Conservation (phyloP, 345 rosid genomes). For the Murraya paniculata region DNA sequence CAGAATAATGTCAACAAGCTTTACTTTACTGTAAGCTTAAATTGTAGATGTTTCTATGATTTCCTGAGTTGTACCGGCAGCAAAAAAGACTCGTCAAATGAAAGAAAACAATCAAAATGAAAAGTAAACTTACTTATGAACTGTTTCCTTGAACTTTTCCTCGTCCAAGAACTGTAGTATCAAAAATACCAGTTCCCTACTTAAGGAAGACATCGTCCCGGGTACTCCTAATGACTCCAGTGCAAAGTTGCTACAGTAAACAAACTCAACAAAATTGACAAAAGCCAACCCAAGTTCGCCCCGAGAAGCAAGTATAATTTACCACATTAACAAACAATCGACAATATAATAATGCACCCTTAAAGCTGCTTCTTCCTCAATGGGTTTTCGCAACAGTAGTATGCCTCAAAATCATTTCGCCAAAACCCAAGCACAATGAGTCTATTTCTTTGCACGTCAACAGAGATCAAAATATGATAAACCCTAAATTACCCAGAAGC, state of each 20-base stretch:
- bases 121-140: conserved; percentile 49
- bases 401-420: not conserved
- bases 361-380: conserved; percentile 12
- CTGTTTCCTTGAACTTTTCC: conserved; percentile 56
- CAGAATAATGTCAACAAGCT: not conserved
- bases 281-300: conserved; percentile 7
- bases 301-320: not conserved
- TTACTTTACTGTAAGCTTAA: not conserved
- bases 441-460: not conserved
- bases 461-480: not conserved
- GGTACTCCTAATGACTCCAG: conserved; percentile 47
- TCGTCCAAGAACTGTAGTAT: conserved; percentile 67
- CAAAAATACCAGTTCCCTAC: conserved; percentile 66
- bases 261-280: not conserved
- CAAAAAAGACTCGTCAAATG: not conserved
- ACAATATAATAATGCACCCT: conserved; percentile 2
- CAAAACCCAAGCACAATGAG: not conserved
- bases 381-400: conserved; percentile 1
- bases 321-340: conserved; percentile 5
- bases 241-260: conserved; percentile 25
- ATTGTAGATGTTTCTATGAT: not conserved
- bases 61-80: conserved; percentile 1
- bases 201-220: conserved; percentile 61
- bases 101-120: not conserved
- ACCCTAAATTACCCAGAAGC: conserved; percentile 3